Conservation (phyloP, 2,329 filamentous ascomycete genomes). For the Trichoderma oligosporum region DNA sequence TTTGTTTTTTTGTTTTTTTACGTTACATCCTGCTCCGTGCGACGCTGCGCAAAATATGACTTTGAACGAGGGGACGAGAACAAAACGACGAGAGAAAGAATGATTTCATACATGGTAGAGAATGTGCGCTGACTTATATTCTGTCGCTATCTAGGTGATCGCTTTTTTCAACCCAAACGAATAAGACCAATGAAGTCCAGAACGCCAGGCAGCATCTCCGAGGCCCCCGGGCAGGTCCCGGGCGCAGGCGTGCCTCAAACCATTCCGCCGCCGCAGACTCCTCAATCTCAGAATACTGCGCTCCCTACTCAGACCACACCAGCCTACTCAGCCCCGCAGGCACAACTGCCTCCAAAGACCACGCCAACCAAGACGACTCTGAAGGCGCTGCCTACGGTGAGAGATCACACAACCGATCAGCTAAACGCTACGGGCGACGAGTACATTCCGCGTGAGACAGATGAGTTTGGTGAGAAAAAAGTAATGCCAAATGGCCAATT, state of each 20-base stretch:
- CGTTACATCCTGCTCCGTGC: constrained; percentile 34
- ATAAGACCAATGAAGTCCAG: constrained; percentile 57
- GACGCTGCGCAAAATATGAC: constrained; percentile 26
- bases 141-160: constrained; percentile 39
- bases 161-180: constrained; percentile 51
- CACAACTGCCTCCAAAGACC: constrained; percentile 65
- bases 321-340: constrained; percentile 36
- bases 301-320: constrained; percentile 42
- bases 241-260: constrained; percentile 41
- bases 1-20: constrained; percentile 18
- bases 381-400: constrained; percentile 90
- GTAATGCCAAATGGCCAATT: constrained; percentile 79
- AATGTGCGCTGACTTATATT: constrained; percentile 27
- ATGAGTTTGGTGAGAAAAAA: constrained; percentile 92
- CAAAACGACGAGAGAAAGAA: not conserved
- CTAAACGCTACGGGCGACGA: constrained; percentile 86
- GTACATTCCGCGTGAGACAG: constrained; percentile 88
- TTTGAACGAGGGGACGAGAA: constrained; percentile 3
- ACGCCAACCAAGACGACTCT: constrained; percentile 79
- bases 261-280: constrained; percentile 51
- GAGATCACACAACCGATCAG: constrained; percentile 96
- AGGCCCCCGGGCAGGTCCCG: constrained; percentile 54
- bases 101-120: not conserved
- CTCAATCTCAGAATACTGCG: constrained; percentile 48
- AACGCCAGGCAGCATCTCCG: constrained; percentile 48